Base-by-base conservation (phyloP, 2,329 filamentous ascomycete genomes). In the Hypoxylon sp. region DNA sequence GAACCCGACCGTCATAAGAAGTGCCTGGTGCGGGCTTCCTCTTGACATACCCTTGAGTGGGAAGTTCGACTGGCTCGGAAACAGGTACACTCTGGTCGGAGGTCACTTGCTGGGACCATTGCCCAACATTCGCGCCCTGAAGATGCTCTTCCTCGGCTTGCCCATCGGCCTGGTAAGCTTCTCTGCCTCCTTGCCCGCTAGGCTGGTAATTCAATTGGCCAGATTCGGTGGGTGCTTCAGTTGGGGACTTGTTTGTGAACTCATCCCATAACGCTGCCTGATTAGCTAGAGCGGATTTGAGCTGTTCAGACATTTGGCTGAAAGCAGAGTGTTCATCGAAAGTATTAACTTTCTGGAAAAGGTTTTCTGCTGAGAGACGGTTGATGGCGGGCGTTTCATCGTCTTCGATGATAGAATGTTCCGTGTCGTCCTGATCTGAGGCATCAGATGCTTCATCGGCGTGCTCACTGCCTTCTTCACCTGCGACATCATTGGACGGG, bases 211-310 rank as follows among this genome's bases (percentile, higher is more conserved):
- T 28, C 23, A 36, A 28, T 1, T 53, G 51, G 17, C 66, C 60
- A 21, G 19, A 28, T 5, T 49, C 50, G 28, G 21, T 34, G 6
- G 64, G 50, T 3, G 30, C 23, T 57, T 51, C 25, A 11, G 46
- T 41, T 0, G 30, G 49, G 13, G 67, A 23, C 14, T 52, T 36
- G 9, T 63, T 64, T 4, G 63, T 56, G n/a, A 72, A 65, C 4
- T 69, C 53, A 52, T 63, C 68, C 59, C 72, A 72, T 13, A 74
- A 48, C 10, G 63, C 57, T 13, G 72, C 57, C 23, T 74, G 73
- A 51, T 68, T 73, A 14, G 72, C 73, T 38, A 75, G 23, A 13
- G 74, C 74, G 11, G 72, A 65, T 36, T 69, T 69, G 28, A 75
- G 72, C 59, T 73, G 60, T 32, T 68, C 63, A 5, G 73, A 70